phyloP scores from a whole-genome alignment of 306 rosid species.

The Benincasa hispida region DNA sequence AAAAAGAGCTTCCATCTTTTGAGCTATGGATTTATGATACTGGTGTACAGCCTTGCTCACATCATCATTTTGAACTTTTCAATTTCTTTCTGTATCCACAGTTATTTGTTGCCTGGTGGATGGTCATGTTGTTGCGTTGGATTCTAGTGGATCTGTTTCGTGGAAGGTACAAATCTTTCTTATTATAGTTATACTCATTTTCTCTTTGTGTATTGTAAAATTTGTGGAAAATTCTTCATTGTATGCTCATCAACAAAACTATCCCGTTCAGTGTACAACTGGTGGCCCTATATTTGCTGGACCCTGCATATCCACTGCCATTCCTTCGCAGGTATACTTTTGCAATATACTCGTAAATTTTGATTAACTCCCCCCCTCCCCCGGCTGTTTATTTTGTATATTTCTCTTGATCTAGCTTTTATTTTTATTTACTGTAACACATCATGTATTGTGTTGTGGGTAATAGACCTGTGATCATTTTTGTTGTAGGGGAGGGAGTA shows the following conservation, averaged over 20 bases:
- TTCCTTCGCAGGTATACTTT: conserved; percentile 55
- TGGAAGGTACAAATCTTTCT: conserved; percentile 54
- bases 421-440: background rate
- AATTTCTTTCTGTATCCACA: conserved; percentile 17
- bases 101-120: conserved; percentile 86
- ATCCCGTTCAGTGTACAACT: conserved; percentile 42
- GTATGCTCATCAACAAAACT: background rate
- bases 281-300: conserved; percentile 84
- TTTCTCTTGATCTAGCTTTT: background rate
- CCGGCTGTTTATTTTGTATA: no score
- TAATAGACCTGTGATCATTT: no score
- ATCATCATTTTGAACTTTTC: background rate
- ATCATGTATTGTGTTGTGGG: background rate
- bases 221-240: background rate
- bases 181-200: background rate
- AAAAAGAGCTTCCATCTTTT: background rate
- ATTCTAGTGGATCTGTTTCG: conserved; percentile 50
- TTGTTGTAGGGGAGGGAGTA: no score
- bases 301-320: conserved; percentile 54
- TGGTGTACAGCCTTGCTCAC: background rate
- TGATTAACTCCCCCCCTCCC: background rate
- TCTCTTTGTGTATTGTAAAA: background rate
- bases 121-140: conserved; percentile 66
- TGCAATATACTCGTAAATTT: background rate
- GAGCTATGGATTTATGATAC: background rate